Evolutionary conservation across 345 rosid genomes (phyloP), one percentile per base, ranked within the genome.

Genomic region (Cardamine chenopodiifolia): DNA sequence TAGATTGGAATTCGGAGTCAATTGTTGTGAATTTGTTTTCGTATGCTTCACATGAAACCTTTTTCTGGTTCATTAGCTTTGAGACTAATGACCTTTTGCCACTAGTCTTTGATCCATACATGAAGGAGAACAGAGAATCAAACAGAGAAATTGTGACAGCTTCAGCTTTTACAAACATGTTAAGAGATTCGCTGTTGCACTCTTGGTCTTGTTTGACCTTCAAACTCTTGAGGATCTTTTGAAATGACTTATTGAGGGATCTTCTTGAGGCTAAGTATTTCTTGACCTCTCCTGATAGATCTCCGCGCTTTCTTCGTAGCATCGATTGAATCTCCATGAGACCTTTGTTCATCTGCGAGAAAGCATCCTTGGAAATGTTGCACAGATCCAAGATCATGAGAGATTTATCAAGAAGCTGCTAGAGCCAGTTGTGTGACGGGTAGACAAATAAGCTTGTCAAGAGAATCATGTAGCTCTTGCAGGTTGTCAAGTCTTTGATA

Each of bases 351-450:
- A 65, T 75, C 66, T 66, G 82, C 35, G 70, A 53, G 55, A 82
- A 60, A 22, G 49, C 80, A 64, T 78, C 83, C 54, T 74, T 76
- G 20, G 79, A 47, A 13, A 67, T 58, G 64, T 65, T 71, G 44
- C 81, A 81, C 10, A 71, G 37, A 15, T 76, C 83, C 59, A 79
- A 57, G 55, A 82, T 59, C 56, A 47, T 40, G 0, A 79, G 71
- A 18, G 86, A 79, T 22, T 76, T 79, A 37, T 79, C 76, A 67
- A 84, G 68, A 23, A 74, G 56, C 58, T 77, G 80, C 18, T 8
- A 83, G 70, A n/a, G 48, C 39, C 9, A 50, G 56, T 53, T 70
- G 78, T 4, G 79, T 34, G 0, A 19, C 25, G 25, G 25, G 25
- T 23, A 23, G 25, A 23, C 25, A 2, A 23, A 23, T 23, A 23